phyloP scores from a whole-genome alignment of 371 early-diverging fungal genomes.

The Cokeromyces recurvatus region DNA sequence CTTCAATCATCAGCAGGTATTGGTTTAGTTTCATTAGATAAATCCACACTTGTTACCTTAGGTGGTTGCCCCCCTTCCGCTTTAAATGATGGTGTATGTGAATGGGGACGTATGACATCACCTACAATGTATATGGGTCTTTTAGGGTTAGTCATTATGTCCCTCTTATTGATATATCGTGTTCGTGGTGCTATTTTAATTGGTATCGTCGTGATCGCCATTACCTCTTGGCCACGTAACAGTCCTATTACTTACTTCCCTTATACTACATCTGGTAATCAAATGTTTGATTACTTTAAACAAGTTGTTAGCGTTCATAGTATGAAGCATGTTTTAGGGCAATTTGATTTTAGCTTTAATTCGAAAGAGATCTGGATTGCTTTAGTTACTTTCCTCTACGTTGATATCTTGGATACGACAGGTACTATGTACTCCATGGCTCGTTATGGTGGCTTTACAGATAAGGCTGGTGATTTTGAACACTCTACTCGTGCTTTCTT shows the following conservation, averaged over 20 bases:
- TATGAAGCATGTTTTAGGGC: constrained; percentile 51
- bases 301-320: constrained; percentile 67
- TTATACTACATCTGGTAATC: constrained; percentile 55
- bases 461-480: constrained; percentile 71
- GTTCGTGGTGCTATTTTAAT: constrained; percentile 71
- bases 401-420: constrained; percentile 78
- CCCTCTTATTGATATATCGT: constrained; percentile 57
- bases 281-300: constrained; percentile 66
- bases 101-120: constrained; percentile 59
- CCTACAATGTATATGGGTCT: constrained; percentile 65
- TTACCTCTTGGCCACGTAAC: constrained; percentile 64
- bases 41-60: constrained; percentile 63
- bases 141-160: constrained; percentile 67
- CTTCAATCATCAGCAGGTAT: constrained; percentile 75
- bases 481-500: constrained; percentile 70
- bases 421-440: constrained; percentile 80
- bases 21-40: constrained; percentile 57
- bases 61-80: constrained; percentile 57
- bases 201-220: constrained; percentile 64
- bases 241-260: constrained; percentile 72
- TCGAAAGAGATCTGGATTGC: constrained; percentile 74
- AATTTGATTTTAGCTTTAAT: constrained; percentile 59
- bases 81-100: constrained; percentile 52
- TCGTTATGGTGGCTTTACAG: constrained; percentile 71
- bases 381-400: constrained; percentile 73